A percentile compares a stretch with the other conserved stretches of the same genome.
These are phyloP conservation scores for Elsinoe fawcettii DNA, from an alignment of 2,329 filamentous ascomycete genomes.

Conservation along the genomic window DNA sequence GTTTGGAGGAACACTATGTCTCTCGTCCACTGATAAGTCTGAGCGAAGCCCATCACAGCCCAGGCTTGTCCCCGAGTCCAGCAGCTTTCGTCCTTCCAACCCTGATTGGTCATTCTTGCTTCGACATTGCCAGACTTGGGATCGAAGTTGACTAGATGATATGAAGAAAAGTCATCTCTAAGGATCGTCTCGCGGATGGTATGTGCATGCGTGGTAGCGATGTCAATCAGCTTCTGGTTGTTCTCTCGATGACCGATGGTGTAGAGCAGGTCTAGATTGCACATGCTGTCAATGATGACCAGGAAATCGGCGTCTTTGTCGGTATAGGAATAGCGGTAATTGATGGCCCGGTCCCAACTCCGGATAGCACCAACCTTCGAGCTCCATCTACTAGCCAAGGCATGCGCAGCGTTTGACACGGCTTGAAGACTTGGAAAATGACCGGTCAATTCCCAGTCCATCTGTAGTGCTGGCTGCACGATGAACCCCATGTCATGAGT, in stretches of 20 bases:
- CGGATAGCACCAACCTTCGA: constrained; percentile 38
- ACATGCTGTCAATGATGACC: constrained; percentile 39
- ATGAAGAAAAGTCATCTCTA: constrained; percentile 31
- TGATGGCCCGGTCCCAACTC: constrained; percentile 41
- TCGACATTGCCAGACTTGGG: constrained; percentile 38
- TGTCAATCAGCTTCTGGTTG: constrained; percentile 27
- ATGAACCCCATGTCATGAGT: constrained; percentile 52
- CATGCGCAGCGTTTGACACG: constrained; percentile 39
- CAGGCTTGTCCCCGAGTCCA: constrained; percentile 46
- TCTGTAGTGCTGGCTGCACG: constrained; percentile 40
- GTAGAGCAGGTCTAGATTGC: not conserved
- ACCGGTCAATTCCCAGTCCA: constrained; percentile 42
- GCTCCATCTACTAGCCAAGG: constrained; percentile 39
- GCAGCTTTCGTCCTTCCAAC: constrained; percentile 37
- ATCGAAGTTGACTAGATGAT: constrained; percentile 42
- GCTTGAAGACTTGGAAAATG: constrained; percentile 34
- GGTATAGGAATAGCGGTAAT: constrained; percentile 31
- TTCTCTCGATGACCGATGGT: constrained; percentile 1
- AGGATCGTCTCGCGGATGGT: constrained; percentile 32
- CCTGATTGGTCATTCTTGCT: constrained; percentile 43
- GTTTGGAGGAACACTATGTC: constrained; percentile 37
- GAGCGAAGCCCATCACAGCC: constrained; percentile 42
- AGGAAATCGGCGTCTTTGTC: constrained; percentile 33
- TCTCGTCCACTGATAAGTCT: constrained; percentile 43
- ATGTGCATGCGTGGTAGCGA: constrained; percentile 34